Percentiles rank a stretch among this genome's conserved stretches.
Conservation (phyloP, 1,139 yeast species). For the Suhomyces coccinellae region DNA sequence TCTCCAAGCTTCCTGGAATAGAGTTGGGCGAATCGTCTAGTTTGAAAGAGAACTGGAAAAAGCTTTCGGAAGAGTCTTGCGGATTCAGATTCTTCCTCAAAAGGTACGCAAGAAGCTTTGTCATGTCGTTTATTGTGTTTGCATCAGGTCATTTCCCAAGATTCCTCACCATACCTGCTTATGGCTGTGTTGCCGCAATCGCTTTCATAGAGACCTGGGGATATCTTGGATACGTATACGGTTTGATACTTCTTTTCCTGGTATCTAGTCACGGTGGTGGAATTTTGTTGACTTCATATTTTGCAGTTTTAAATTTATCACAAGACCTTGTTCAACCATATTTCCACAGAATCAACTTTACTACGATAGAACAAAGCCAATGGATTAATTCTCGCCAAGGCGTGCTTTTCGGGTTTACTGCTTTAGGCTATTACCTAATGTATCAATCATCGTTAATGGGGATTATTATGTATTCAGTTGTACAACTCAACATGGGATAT, state of each 20-base stretch:
- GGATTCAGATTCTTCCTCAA: slow-evolving; percentile 15
- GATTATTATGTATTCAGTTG: slow-evolving; percentile 53
- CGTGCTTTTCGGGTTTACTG: slow-evolving; percentile 57
- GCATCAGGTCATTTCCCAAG: slow-evolving; percentile 28
- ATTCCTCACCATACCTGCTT: slow-evolving; percentile 41
- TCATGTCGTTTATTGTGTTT: slow-evolving; percentile 14
- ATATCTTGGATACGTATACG: slow-evolving; percentile 43
- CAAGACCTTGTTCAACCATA: slow-evolving; percentile 54
- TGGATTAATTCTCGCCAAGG: slow-evolving; percentile 63
- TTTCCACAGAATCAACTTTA: slow-evolving; percentile 49
- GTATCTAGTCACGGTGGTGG: slow-evolving; percentile 37
- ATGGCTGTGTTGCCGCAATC: slow-evolving; percentile 45
- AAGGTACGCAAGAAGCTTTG: slow-evolving; percentile 14
- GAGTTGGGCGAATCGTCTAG: background rate
- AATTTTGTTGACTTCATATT: slow-evolving; percentile 41
- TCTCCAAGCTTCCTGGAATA: slow-evolving; percentile 15
- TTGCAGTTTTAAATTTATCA: slow-evolving; percentile 48
- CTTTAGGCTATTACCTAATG: slow-evolving; percentile 48
- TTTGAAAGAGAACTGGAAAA: slow-evolving; percentile 7
- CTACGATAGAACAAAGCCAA: slow-evolving; percentile 42
- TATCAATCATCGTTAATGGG: slow-evolving; percentile 46
- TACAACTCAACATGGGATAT: slow-evolving; percentile 56
- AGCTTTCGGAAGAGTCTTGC: slow-evolving; percentile 16
- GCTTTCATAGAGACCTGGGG: slow-evolving; percentile 48
- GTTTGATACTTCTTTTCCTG: slow-evolving; percentile 30